Base-by-base conservation (phyloP, 306 rosid species). In the Prunus mongolica region DNA sequence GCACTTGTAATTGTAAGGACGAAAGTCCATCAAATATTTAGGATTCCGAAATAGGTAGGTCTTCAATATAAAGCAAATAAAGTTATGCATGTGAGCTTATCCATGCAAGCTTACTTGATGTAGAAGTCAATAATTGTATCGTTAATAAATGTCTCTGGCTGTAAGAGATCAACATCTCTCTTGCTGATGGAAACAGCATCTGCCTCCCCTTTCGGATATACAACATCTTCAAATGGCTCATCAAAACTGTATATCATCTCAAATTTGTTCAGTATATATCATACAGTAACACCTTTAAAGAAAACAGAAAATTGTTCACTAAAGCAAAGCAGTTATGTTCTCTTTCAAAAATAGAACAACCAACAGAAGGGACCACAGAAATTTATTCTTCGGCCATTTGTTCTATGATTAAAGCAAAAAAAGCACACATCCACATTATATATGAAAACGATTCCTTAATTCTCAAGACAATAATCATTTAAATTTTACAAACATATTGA, bases 151-250 rank as follows among this genome's bases (percentile, higher is more conserved):
- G 94, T 94, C 69, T 94, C 98, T n/a, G 98, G 98, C 81, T 82
- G 95, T 83, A 94, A 79, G 78, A 94, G 86, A 88, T 91, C 98
- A 86, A 90, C 97, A 66, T 94, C 98, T 88, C 98, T 89, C 86
- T 86, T 91, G 85, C 91, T 82, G 16, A 94, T 84, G 74, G 97
- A 88, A 82, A 94, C 96, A 18, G 98, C 96, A 89, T 94, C 98
- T 19, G 92, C 81, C 62, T 94, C 95, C 82, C 98, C 98, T 86
- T 91, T 87, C 3, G 98, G 98, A 84, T 91, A 94, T 83, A 94
- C 58, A 65, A 94, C 88, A 57, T 89, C 97, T 74, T 85, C 96
- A 82, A 90, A 94, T 77, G 86, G 86, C 85, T 87, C 86, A 27
- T 89, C 90, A 64, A 94, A 91, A 84, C 98, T 93, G 97, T 67